Conservation (phyloP, 495 filamentous ascomycete species). For the Penicillium nucicola region DNA sequence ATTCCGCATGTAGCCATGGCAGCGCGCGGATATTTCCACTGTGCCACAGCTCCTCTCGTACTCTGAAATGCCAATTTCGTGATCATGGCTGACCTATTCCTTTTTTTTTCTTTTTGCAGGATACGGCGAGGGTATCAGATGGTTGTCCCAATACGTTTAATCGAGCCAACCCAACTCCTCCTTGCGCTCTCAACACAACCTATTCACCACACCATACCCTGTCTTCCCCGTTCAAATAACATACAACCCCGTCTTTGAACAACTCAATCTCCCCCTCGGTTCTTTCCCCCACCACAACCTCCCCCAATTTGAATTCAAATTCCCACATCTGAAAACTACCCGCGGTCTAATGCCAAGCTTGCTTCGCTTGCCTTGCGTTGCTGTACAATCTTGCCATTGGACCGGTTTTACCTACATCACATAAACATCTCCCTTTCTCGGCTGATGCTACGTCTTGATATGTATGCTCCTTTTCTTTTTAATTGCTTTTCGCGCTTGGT, state of each 20-base stretch:
- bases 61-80: not conserved
- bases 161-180: not conserved
- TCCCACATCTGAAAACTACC: too few relatives aligned
- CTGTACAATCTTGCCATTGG: too few relatives aligned
- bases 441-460: constrained; percentile 1
- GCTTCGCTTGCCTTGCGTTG: too few relatives aligned
- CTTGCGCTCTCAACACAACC: not conserved
- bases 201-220: not conserved
- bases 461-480: constrained; percentile 1
- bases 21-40: too few relatives aligned
- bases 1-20: too few relatives aligned
- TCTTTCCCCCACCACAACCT: not conserved
- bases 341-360: too few relatives aligned
- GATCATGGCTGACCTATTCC: constrained; percentile 3
- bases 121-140: constrained; percentile 54
- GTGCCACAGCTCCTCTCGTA: too few relatives aligned
- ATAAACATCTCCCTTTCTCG: too few relatives aligned
- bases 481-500: not conserved
- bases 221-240: not conserved
- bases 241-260: too few relatives aligned
- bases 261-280: not conserved
- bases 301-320: not conserved
- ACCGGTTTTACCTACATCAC: too few relatives aligned
- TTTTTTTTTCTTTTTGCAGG: constrained; percentile 24
- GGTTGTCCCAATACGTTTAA: constrained; percentile 55